Conservation (phyloP, 352 stramenopile genomes). For the Pythium sp. region DNA sequence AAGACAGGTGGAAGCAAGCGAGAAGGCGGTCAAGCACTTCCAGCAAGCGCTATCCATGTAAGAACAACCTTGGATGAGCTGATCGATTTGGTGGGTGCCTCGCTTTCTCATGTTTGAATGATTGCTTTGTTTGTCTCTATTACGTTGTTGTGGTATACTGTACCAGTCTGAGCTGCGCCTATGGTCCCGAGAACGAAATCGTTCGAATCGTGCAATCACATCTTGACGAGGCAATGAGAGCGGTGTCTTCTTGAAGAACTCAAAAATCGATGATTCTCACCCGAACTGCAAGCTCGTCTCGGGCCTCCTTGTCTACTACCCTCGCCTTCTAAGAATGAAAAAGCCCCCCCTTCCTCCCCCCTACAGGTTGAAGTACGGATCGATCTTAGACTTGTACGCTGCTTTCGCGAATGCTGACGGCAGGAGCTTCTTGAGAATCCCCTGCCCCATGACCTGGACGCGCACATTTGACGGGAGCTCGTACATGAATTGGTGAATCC, state of each 20-base stretch:
- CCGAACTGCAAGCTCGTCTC: too few species aligned
- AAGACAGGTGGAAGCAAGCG: constrained; percentile 4
- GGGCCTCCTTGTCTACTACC: too few species aligned
- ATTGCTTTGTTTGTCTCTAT: not conserved
- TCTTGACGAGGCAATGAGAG: constrained; percentile 7
- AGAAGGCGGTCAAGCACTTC: constrained; percentile 28
- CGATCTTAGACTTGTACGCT: constrained; percentile 67
- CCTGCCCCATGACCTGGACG: constrained; percentile 58
- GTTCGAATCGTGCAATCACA: constrained; percentile 4
- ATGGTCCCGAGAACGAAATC: constrained; percentile 11
- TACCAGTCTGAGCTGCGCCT: constrained; percentile 10
- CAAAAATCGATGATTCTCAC: not conserved
- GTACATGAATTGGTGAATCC: constrained; percentile 64
- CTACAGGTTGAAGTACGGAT: constrained; percentile 73
- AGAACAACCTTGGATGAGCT: not conserved
- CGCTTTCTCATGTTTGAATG: not conserved
- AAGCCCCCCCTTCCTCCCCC: too few species aligned
- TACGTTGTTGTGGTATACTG: not conserved
- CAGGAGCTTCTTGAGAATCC: constrained; percentile 49
- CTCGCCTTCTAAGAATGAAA: too few species aligned
- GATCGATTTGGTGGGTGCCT: not conserved
- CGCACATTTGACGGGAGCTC: constrained; percentile 55
- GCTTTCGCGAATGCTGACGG: constrained; percentile 65
- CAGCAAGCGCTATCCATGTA: constrained; percentile 38
- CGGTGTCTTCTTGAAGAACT: not conserved